Evolutionary conservation across 2,329 filamentous ascomycete species (phyloP), one percentile per base, ranked within the genome.

Genomic region (Colletotrichum spaethianum): DNA sequence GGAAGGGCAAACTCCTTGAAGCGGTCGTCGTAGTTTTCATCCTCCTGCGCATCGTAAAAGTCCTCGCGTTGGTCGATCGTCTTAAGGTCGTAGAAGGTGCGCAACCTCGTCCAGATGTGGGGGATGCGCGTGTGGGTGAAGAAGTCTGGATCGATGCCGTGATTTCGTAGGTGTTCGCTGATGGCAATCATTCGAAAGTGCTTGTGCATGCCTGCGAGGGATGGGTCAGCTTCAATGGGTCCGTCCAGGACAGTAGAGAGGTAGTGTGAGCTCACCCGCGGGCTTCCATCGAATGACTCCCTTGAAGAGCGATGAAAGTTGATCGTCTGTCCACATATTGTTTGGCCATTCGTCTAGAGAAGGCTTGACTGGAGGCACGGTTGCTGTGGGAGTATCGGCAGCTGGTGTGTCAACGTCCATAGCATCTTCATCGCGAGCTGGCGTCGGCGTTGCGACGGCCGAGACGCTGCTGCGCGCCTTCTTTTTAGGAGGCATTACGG

Each of bases 211-310:
- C 95, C 94, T 94, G 75, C 2, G 31, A 57, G 18, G 48, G 16
- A n/a, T 28, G 42, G n/a, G 48, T 60, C 62, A 70, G 81, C 82
- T 40, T 57, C 23, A 20, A 60, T 62, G n/a, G 46, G 12, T 28
- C 31, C 28, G 26, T n/a, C 16, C 16, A 23, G 36, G n/a, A 50
- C 12, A 18, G 36, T 20, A 50, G n/a, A 65, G 18, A 42, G 40
- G 57, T 12, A 56, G 56, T 44, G 36, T 16, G 28, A 28, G 74
- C 80, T 75, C 80, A 94, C 95, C 96, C 50, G 96, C 96, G n/a
- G 96, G 96, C 80, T 99, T 99, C 93, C 94, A 98, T 79, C 92
- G 90, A 75, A 98, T 95, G 75, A 98, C 93, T 63, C 92, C 94
- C 80, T 98, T 98, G 84, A 98, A 94, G 0, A 99, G 87, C 50